Percentiles rank a stretch among this genome's conserved stretches.
Conservation (phyloP, 176 grass and related monocot species). For the Saccharum officinarum region DNA sequence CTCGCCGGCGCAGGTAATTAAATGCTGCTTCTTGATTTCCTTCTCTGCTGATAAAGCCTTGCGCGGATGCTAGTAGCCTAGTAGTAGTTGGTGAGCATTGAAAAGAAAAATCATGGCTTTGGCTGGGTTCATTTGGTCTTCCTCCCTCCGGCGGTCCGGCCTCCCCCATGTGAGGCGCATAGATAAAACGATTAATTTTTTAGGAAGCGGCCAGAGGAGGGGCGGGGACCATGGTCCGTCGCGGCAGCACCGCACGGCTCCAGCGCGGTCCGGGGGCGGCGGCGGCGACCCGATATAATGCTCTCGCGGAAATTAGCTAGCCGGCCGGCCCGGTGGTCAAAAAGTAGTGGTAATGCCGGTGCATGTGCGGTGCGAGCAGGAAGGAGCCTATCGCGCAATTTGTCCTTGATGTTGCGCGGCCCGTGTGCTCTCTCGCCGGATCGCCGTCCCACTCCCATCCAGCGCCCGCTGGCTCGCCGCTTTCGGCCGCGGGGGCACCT, state of each 20-base stretch:
- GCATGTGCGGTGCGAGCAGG: slow-evolving; percentile 39
- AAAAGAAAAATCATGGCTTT: slow-evolving; percentile 24
- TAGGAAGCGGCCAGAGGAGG: slow-evolving; percentile 31
- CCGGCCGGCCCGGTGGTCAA: not conserved
- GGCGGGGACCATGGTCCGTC: slow-evolving; percentile 50
- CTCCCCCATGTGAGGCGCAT: slow-evolving; percentile 47
- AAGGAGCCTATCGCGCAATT: not conserved
- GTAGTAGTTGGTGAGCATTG: not conserved
- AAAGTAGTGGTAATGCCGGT: not conserved
- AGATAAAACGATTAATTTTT: slow-evolving; percentile 24
- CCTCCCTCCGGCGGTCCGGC: not conserved
- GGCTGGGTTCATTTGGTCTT: not conserved
- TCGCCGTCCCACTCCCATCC: slow-evolving; percentile 39
- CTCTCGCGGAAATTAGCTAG: not conserved
- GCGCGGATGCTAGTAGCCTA: not conserved
- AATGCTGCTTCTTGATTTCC: not conserved
- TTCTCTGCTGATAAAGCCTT: not conserved
- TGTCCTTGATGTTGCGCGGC: not conserved
- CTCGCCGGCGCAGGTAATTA: slow-evolving; percentile 30
- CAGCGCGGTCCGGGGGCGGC: slow-evolving; percentile 22
- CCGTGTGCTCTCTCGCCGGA: slow-evolving; percentile 38
- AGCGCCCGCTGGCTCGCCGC: slow-evolving; percentile 18
- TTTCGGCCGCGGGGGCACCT: slow-evolving; percentile 45
- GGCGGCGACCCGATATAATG: slow-evolving; percentile 18
- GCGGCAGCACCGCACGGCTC: slow-evolving; percentile 34